Evolutionary conservation across 176 grass and related monocot genomes (phyloP).

Genomic region (Echinochloa phyllopogon): DNA sequence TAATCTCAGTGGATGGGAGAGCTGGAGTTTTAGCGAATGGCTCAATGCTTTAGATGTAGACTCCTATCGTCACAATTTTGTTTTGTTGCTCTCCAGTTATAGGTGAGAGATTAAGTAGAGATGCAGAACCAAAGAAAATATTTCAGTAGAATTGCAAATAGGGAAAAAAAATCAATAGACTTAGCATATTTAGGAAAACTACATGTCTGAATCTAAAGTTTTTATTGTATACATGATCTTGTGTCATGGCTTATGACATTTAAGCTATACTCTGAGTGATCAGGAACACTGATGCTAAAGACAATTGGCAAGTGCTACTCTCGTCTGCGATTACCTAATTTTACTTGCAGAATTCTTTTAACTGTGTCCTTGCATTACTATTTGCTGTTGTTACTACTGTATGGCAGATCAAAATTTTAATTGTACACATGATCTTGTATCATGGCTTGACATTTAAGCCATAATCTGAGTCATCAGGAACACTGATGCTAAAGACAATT

Average conservation of each 20-base stretch:
- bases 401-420: background rate
- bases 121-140: background rate
- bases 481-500: background rate
- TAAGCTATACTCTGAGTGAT: background rate
- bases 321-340: background rate
- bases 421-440: conserved; percentile 31
- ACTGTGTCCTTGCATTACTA: background rate
- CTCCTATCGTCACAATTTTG: conserved; percentile 4
- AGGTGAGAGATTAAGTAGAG: background rate
- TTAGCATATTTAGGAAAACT: background rate
- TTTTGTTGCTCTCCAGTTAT: background rate
- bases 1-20: background rate
- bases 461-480: background rate
- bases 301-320: background rate
- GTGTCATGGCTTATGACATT: background rate
- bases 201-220: background rate
- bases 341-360: background rate
- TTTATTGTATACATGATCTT: conserved; percentile 29
- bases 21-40: conserved; percentile 1
- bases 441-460: background rate
- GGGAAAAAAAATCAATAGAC: background rate
- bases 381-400: background rate
- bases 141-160: conserved; percentile 17
- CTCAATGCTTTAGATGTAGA: conserved; percentile 5
- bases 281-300: background rate